Conservation (phyloP, 2,329 filamentous ascomycete species). For the Fusarium sp. region DNA sequence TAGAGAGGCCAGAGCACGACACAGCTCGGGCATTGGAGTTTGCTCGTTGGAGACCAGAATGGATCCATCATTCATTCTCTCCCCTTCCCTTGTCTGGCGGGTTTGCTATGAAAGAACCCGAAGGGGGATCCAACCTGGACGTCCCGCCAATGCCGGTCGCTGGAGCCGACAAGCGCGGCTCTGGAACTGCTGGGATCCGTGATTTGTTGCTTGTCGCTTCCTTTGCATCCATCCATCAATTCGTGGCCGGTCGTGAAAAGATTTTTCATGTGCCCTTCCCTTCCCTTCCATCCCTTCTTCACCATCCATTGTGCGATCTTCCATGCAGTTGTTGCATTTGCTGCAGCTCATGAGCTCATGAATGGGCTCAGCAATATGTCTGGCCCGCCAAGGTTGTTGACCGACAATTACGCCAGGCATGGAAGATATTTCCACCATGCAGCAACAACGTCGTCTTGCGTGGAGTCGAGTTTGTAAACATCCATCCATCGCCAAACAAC, state of each 20-base stretch:
- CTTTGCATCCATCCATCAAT: neutral
- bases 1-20: neutral
- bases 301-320: neutral
- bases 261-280: neutral
- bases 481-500: neutral
- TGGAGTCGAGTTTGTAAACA: neutral
- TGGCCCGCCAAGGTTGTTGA: neutral
- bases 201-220: slow-evolving; percentile 1
- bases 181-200: slow-evolving; percentile 24
- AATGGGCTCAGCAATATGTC: neutral
- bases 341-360: neutral
- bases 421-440: neutral
- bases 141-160: slow-evolving; percentile 35
- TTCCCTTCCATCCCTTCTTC: neutral
- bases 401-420: neutral
- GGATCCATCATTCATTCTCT: slow-evolving; percentile 1
- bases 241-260: neutral
- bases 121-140: slow-evolving; percentile 9
- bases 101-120: slow-evolving; percentile 10
- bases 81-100: neutral
- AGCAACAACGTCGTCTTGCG: neutral
- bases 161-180: slow-evolving; percentile 40
- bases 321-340: slow-evolving; percentile 6
- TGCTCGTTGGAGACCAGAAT: neutral
- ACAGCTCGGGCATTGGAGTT: slow-evolving; percentile 14